These are phyloP conservation scores for Aspergillus eucalypticola DNA, from an alignment of 2,329 filamentous ascomycete species.

Conservation along the genomic window DNA sequence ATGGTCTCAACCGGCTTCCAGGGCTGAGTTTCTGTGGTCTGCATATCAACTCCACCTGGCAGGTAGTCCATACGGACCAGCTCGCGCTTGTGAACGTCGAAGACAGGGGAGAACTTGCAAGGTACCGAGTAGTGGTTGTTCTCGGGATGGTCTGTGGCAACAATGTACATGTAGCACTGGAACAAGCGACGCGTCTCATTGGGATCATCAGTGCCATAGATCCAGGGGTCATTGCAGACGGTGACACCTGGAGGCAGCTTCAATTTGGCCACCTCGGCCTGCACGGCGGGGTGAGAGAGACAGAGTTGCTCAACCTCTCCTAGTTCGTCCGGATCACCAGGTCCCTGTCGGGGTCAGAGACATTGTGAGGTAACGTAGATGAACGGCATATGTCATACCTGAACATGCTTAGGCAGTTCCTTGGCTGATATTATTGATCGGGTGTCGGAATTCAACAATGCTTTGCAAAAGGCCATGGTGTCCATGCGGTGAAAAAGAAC, in stretches of 20 bases:
- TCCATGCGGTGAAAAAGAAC: slow-evolving; percentile 50
- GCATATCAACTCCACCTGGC: slow-evolving; percentile 65
- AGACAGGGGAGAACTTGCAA: slow-evolving; percentile 42
- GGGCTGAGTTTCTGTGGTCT: slow-evolving; percentile 56
- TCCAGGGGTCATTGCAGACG: slow-evolving; percentile 66
- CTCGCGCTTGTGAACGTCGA: slow-evolving; percentile 63
- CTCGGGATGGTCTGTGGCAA: slow-evolving; percentile 37
- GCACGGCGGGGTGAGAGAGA: slow-evolving; percentile 57
- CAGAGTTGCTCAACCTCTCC: slow-evolving; percentile 58
- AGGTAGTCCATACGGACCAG: slow-evolving; percentile 70
- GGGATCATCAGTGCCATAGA: slow-evolving; percentile 57
- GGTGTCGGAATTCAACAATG: slow-evolving; percentile 43
- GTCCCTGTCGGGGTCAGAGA: slow-evolving; percentile 50
- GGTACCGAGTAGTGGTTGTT: slow-evolving; percentile 41
- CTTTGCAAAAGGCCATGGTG: slow-evolving; percentile 45
- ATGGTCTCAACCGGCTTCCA: slow-evolving; percentile 57
- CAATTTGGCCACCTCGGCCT: slow-evolving; percentile 61
- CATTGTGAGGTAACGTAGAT: not conserved
- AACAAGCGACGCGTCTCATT: slow-evolving; percentile 42
- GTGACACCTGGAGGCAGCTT: slow-evolving; percentile 58
- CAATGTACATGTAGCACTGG: slow-evolving; percentile 46
- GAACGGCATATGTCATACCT: slow-evolving; percentile 32
- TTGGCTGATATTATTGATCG: slow-evolving; percentile 39
- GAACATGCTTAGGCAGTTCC: slow-evolving; percentile 50
- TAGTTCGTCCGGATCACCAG: slow-evolving; percentile 61